Conservation (phyloP, 2,329 filamentous ascomycete genomes). For the Cercospora sesami region DNA sequence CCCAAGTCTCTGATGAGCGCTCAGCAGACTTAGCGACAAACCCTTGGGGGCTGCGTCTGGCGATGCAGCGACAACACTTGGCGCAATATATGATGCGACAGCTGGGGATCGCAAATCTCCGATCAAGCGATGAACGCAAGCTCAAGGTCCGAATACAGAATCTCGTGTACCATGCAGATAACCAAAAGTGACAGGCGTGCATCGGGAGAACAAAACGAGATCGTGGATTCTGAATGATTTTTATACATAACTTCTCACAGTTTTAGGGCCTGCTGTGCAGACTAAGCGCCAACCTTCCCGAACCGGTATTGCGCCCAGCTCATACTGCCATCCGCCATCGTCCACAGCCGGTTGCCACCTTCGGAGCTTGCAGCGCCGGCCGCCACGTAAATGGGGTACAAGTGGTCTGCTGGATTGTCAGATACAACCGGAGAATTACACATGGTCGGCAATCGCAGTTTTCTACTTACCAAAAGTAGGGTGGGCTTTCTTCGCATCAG, state of each 20-base stretch:
- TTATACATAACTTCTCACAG: neutral
- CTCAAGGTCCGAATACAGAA: neutral
- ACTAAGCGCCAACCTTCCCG: conserved; percentile 25
- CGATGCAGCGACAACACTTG: neutral
- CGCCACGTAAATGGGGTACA: conserved; percentile 59
- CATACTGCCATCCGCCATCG: conserved; percentile 40
- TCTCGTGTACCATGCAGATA: neutral
- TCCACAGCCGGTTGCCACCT: conserved; percentile 38
- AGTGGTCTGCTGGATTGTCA: conserved; percentile 18
- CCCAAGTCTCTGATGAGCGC: neutral
- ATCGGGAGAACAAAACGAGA: neutral
- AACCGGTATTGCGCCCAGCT: conserved; percentile 42
- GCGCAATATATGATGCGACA: neutral
- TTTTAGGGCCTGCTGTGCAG: neutral
- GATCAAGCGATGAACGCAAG: neutral
- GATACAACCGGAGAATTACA: neutral
- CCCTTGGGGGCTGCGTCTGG: neutral
- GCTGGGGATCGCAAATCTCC: neutral
- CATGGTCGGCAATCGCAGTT: neutral
- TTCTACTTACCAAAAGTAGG: conserved; percentile 52
- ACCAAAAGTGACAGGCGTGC: neutral
- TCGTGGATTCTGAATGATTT: neutral
- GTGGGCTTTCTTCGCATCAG: conserved; percentile 62
- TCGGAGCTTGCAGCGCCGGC: conserved; percentile 40
- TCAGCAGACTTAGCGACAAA: neutral